Percentiles rank a stretch among this genome's conserved stretches.
Evolutionary conservation across 768 basidiomycete genomes (phyloP).

Genomic region (Rickenella mellea): DNA sequence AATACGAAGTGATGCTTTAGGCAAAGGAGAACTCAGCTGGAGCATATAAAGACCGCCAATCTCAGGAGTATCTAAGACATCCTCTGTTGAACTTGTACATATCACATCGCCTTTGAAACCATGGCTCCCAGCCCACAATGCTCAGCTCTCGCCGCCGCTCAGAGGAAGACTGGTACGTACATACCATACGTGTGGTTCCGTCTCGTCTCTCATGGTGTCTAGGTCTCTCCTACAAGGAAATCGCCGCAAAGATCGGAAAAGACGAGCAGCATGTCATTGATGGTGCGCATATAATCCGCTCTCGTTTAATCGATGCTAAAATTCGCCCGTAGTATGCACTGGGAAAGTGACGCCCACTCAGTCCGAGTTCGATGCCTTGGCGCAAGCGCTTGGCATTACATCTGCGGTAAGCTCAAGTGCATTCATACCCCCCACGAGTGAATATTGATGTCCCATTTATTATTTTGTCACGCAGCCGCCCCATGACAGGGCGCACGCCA

Average conservation of each 20-base stretch:
- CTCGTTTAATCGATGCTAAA: not conserved
- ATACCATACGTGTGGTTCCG: not conserved
- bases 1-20: no score
- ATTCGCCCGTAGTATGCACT: slow-evolving; percentile 33
- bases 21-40: no score
- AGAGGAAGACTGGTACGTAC: slow-evolving; percentile 36
- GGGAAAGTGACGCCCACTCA: slow-evolving; percentile 32
- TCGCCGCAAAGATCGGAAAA: slow-evolving; percentile 36
- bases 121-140: slow-evolving; percentile 51
- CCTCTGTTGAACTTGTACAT: no score
- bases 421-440: not conserved
- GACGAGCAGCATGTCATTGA: slow-evolving; percentile 39
- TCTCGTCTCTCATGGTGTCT: not conserved
- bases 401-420: slow-evolving; percentile 18
- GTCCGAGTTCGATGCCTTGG: slow-evolving; percentile 41
- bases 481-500: slow-evolving; percentile 20
- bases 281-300: slow-evolving; percentile 28
- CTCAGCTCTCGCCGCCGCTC: slow-evolving; percentile 45
- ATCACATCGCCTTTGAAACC: no score
- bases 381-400: slow-evolving; percentile 31
- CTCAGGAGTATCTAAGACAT: no score
- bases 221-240: slow-evolving; percentile 40
- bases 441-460: not conserved
- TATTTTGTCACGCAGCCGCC: slow-evolving; percentile 14
- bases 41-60: no score